phyloP scores from a whole-genome alignment of 192 early-diverging fungal species.

The Backusella luteola region DNA sequence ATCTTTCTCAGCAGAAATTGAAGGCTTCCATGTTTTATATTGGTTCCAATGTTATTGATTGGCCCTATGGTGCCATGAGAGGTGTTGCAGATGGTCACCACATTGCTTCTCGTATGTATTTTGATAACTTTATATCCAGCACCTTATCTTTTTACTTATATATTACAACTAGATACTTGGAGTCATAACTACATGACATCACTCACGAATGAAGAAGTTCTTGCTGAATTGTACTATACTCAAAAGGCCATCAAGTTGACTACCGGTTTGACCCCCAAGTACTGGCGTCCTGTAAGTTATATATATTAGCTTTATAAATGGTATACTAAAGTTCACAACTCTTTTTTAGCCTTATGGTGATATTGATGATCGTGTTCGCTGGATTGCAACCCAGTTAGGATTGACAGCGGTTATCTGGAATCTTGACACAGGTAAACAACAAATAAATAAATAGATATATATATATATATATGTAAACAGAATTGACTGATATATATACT shows the following conservation, averaged over 20 bases:
- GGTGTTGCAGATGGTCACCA: conserved; percentile 54
- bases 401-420: conserved; percentile 33
- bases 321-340: neutral
- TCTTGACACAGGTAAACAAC: conserved; percentile 15
- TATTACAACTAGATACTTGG: conserved; percentile 43
- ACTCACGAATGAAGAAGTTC: conserved; percentile 43
- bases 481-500: no score
- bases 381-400: conserved; percentile 42
- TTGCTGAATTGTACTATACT: conserved; percentile 53
- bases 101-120: conserved; percentile 46
- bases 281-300: conserved; percentile 24
- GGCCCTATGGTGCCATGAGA: conserved; percentile 37
- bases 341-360: conserved; percentile 43
- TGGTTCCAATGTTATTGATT: conserved; percentile 50
- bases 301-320: neutral
- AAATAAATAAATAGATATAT: no score
- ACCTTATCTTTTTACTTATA: neutral
- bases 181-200: conserved; percentile 47
- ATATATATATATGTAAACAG: no score
- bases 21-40: conserved; percentile 63
- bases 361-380: conserved; percentile 54
- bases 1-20: conserved; percentile 37
- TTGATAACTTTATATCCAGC: neutral
- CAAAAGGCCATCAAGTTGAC: conserved; percentile 40
- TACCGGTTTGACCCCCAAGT: conserved; percentile 31